Percentiles rank a stretch among this genome's conserved stretches.
These are phyloP conservation scores for Serendipita vermifera DNA, from an alignment of 768 basidiomycete genomes.

Conservation along the genomic window DNA sequence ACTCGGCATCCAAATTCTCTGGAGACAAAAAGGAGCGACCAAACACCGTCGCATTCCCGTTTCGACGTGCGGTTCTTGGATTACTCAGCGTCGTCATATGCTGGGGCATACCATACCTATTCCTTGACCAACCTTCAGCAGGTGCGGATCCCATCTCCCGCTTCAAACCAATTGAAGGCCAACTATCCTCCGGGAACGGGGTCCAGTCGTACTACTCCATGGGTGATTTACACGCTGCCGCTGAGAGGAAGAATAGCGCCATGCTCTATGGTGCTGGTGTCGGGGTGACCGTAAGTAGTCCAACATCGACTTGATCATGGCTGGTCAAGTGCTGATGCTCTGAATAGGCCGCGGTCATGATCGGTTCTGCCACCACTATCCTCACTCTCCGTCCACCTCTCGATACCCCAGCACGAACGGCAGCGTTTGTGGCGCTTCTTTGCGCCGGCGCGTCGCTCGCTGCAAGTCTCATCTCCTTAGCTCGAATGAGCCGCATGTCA, in stretches of 20 bases:
- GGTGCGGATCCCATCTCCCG: neutral
- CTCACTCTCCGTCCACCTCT: conserved; percentile 58
- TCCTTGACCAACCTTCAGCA: conserved; percentile 21
- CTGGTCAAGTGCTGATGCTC: neutral
- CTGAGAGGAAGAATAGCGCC: conserved; percentile 34
- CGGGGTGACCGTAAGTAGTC: conserved; percentile 44
- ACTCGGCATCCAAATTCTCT: no score
- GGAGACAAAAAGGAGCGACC: neutral
- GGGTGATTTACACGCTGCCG: conserved; percentile 25
- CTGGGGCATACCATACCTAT: conserved; percentile 69
- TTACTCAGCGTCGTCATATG: conserved; percentile 50
- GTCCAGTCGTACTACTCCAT: neutral
- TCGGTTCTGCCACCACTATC: conserved; percentile 73
- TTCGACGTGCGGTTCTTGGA: conserved; percentile 42
- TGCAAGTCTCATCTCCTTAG: conserved; percentile 53
- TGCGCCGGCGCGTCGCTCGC: conserved; percentile 59
- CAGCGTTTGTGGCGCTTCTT: conserved; percentile 53
- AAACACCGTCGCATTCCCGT: conserved; percentile 24
- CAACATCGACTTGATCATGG: conserved; percentile 17
- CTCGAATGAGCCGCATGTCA: conserved; percentile 25
- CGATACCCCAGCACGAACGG: conserved; percentile 47
- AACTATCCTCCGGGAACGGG: neutral
- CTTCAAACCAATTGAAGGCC: neutral
- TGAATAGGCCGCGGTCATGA: conserved; percentile 58
- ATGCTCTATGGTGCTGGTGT: conserved; percentile 52